These are phyloP conservation scores for Diaporthe longicolla DNA, from an alignment of 2,329 filamentous ascomycete species.

Conservation along the genomic window DNA sequence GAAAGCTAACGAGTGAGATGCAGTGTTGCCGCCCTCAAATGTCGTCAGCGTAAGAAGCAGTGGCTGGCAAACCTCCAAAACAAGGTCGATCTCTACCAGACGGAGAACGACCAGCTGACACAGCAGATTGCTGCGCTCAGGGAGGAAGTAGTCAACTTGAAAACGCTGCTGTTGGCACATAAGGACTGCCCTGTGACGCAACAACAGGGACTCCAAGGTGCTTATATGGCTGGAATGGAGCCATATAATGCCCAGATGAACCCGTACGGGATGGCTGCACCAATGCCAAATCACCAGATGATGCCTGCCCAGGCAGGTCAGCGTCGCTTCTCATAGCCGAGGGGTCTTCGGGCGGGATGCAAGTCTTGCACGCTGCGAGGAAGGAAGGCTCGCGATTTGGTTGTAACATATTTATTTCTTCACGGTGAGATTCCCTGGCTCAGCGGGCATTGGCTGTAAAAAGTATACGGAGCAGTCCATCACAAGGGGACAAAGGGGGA, in stretches of 20 bases:
- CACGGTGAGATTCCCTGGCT: constrained; percentile 19
- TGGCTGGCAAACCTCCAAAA: constrained; percentile 95
- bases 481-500: constrained; percentile 35
- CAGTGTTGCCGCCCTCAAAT: constrained; percentile 96
- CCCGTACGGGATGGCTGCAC: constrained; percentile 70
- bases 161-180: constrained; percentile 91
- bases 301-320: constrained; percentile 69
- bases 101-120: constrained; percentile 90
- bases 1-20: not conserved
- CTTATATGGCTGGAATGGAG: constrained; percentile 67
- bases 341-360: not conserved
- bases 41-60: constrained; percentile 98
- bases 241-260: constrained; percentile 70
- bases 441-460: constrained; percentile 40
- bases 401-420: constrained; percentile 35
- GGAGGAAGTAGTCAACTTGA: constrained; percentile 95
- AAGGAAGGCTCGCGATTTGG: not conserved
- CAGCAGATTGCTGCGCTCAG: constrained; percentile 86
- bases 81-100: constrained; percentile 94
- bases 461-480: constrained; percentile 42
- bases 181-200: constrained; percentile 96
- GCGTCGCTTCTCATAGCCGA: constrained; percentile 69
- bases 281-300: constrained; percentile 66
- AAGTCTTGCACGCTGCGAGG: not conserved
- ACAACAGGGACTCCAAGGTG: constrained; percentile 79